These are phyloP conservation scores for Cystofilobasidium macerans DNA, from an alignment of 768 basidiomycete genomes.

Conservation along the genomic window DNA sequence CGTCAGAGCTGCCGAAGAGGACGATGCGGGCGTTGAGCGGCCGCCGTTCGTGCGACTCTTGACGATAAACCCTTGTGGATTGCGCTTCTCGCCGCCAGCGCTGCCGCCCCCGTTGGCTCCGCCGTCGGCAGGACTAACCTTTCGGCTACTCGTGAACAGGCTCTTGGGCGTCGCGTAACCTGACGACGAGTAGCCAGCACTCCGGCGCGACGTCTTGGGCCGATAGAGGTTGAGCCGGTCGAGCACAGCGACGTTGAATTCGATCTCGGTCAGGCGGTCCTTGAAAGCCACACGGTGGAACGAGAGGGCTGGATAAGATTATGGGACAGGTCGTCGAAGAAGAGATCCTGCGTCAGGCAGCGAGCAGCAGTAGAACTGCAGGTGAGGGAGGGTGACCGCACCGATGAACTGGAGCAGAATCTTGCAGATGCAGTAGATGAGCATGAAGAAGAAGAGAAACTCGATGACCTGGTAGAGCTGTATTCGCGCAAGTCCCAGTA, in stretches of 20 bases:
- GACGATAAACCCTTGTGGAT: too few relatives aligned
- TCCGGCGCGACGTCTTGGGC: constrained; percentile 3
- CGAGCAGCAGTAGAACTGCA: background rate
- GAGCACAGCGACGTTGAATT: constrained; percentile 16
- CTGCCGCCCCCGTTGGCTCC: too few relatives aligned
- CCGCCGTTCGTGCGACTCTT: too few relatives aligned
- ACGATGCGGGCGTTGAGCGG: too few relatives aligned
- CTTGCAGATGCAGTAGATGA: constrained; percentile 53
- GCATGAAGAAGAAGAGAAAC: constrained; percentile 63
- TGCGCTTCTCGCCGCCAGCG: too few relatives aligned
- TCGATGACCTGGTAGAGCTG: constrained; percentile 46
- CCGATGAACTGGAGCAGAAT: constrained; percentile 59
- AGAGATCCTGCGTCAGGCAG: background rate
- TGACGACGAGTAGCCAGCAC: background rate
- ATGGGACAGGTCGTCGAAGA: too few relatives aligned
- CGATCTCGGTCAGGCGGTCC: constrained; percentile 56
- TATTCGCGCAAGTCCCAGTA: too few relatives aligned
- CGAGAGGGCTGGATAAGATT: constrained; percentile 50
- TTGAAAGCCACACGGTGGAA: constrained; percentile 69
- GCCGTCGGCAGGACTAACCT: too few relatives aligned
- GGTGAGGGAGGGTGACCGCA: background rate
- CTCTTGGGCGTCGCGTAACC: background rate
- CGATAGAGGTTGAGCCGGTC: constrained; percentile 22
- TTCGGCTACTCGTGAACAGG: background rate
- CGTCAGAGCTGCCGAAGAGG: too few relatives aligned